Evolutionary conservation across 371 early-diverging fungal genomes (phyloP).

Genomic region (Lichtheimia ramosa): DNA sequence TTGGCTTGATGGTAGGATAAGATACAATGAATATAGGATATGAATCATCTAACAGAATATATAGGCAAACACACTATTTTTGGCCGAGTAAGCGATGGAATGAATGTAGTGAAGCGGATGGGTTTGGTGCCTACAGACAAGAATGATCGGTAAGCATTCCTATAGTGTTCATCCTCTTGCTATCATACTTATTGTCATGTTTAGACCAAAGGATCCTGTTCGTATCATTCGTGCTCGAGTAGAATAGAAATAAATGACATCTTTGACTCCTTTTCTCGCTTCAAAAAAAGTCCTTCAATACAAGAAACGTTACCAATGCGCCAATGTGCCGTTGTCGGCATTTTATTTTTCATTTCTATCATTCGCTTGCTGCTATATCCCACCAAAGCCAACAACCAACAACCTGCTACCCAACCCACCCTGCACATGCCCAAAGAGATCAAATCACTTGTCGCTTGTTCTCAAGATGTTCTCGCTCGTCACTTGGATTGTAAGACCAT

Average conservation of each 20-base stretch:
- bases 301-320: too few species aligned
- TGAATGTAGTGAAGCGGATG: conserved; percentile 71
- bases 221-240: conserved; percentile 34
- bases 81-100: conserved; percentile 67
- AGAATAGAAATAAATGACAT: neutral
- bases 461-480: conserved; percentile 37
- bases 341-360: neutral
- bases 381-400: neutral
- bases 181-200: neutral
- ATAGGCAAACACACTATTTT: conserved; percentile 73
- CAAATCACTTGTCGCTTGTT: conserved; percentile 34
- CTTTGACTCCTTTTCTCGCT: too few species aligned
- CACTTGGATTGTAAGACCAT: conserved; percentile 36
- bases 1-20: conserved; percentile 70
- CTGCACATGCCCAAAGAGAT: conserved; percentile 27
- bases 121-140: conserved; percentile 68
- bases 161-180: neutral
- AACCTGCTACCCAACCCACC: neutral
- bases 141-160: conserved; percentile 42
- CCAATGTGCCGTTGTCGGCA: neutral
- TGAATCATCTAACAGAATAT: neutral
- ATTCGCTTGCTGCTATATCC: conserved; percentile 2
- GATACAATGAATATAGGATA: neutral
- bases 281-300: too few species aligned
- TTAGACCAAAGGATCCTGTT: conserved; percentile 42